These are phyloP conservation scores for Kodamaea kakaduensis DNA, from an alignment of 805 yeast genomes.

Conservation along the genomic window DNA sequence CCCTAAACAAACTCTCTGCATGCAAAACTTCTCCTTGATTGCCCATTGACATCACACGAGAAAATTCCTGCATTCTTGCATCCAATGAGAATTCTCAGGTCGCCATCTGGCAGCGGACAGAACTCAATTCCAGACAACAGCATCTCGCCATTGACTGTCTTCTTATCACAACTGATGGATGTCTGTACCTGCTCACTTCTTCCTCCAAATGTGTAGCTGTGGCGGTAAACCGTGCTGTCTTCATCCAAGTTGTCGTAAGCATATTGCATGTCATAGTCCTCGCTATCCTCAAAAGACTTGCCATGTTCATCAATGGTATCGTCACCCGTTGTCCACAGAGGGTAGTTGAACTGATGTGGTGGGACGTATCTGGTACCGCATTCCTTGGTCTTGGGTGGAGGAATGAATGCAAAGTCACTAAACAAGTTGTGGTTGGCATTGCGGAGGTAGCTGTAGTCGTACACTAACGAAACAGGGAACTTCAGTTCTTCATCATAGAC, in stretches of 20 bases:
- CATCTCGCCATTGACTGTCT: constrained; percentile 41
- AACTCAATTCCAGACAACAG: constrained; percentile 38
- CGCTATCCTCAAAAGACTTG: constrained; percentile 9
- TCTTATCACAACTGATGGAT: constrained; percentile 24
- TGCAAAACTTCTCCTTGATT: constrained; percentile 60
- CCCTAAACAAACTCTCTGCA: constrained; percentile 40
- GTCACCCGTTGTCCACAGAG: constrained; percentile 16
- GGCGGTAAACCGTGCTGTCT: background rate
- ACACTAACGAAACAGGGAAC: constrained; percentile 33
- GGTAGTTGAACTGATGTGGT: constrained; percentile 19
- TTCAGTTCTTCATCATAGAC: constrained; percentile 7
- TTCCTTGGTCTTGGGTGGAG: constrained; percentile 17
- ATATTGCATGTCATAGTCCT: constrained; percentile 15
- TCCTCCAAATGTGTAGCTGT: background rate
- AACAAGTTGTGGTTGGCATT: constrained; percentile 35
- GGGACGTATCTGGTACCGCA: constrained; percentile 10
- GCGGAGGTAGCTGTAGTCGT: constrained; percentile 38
- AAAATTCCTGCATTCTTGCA: constrained; percentile 59
- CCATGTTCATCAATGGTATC: constrained; percentile 9
- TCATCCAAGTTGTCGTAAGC: constrained; percentile 20
- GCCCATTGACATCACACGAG: constrained; percentile 64
- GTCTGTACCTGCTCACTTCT: constrained; percentile 17
- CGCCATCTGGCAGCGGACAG: constrained; percentile 11
- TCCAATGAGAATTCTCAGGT: constrained; percentile 31
- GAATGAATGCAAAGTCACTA: constrained; percentile 32